Base-by-base conservation (phyloP, 192 early-diverging fungal genomes). In the Dissophora globulifera region DNA sequence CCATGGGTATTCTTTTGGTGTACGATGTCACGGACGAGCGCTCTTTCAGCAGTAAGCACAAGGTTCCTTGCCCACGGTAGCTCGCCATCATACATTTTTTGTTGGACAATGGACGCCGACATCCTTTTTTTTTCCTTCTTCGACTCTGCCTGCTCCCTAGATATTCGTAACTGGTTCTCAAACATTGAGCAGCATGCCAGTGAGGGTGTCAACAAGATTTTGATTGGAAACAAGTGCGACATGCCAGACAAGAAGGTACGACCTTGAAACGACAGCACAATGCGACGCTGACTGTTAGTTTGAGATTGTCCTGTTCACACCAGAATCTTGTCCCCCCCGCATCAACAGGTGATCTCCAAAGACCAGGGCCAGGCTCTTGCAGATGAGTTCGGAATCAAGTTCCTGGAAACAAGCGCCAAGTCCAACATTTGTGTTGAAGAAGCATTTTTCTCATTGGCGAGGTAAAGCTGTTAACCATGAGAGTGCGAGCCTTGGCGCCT, bases 141-240 rank as follows among this genome's bases (percentile, higher is more conserved):
- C 25, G 29, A 19, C 15, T 17, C 4, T 2, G 13, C 12, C n/a
- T n/a, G n/a, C n/a, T n/a, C n/a, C n/a, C n/a, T 66, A 95, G 93
- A 99, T 83, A 96, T 99, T 68, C 89, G 97, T 75, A 99, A 97
- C 86, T 99, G 98, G 98, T 97, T 98, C 78, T 93, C 93, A 63
- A 99, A 99, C 82, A 97, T 99, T 76, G 98, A 99, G 80, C 96
- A 99, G 78, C 94, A 99, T 78, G 98, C 98, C 42, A 96, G 91
- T 79, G 96, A 98, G 79, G 96, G 95, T 53, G 98, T 99, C 16
- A 97, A 97, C 87, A 97, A 96, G 82, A 97, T 99, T 41, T 87
- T 99, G 51, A 93, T 99, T 82, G 98, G 96, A 54, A 99, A 99
- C 89, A 99, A 99, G 76, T 98, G 96, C 81, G 98, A 99, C 82